Evolutionary conservation across 23 red algal species (phyloP).

Genomic region (Gracilaria gracilis): DNA sequence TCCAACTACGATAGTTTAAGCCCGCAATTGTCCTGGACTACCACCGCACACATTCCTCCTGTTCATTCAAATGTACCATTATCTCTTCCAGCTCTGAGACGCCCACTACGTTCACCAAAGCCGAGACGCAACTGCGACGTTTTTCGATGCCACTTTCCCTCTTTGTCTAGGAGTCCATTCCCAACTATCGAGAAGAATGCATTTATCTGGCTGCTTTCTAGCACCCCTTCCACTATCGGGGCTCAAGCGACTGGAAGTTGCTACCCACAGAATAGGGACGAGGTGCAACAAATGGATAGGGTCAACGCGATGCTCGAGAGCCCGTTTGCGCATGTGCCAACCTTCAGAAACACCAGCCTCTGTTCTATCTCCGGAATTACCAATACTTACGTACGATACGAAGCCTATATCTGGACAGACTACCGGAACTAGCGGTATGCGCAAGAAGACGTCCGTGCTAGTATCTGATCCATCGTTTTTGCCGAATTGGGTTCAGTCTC

Average conservation of each 20-base stretch:
- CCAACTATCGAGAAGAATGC: neutral
- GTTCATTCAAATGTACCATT: too few species aligned
- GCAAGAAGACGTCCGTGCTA: constrained; percentile 70
- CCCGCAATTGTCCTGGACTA: too few species aligned
- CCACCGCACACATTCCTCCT: too few species aligned
- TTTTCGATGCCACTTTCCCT: neutral
- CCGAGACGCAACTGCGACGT: neutral
- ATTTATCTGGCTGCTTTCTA: neutral
- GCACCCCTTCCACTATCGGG: neutral
- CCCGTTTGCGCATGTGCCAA: neutral
- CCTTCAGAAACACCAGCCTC: neutral
- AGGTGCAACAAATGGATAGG: neutral
- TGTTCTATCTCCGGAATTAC: neutral
- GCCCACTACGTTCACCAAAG: too few species aligned
- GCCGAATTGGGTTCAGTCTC: constrained; percentile 93
- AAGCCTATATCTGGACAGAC: constrained; percentile 87
- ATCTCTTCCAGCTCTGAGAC: neutral
- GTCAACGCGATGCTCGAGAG: neutral
- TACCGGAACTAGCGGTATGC: constrained; percentile 93
- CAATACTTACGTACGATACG: constrained; percentile 55
- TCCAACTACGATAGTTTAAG: too few species aligned
- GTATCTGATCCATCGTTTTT: constrained; percentile 70
- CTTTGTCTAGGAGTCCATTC: neutral
- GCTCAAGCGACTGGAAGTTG: neutral
- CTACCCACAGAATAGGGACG: neutral